phyloP scores from a whole-genome alignment of 2,329 filamentous ascomycete species.

The Davidsoniella neocaledoniae region DNA sequence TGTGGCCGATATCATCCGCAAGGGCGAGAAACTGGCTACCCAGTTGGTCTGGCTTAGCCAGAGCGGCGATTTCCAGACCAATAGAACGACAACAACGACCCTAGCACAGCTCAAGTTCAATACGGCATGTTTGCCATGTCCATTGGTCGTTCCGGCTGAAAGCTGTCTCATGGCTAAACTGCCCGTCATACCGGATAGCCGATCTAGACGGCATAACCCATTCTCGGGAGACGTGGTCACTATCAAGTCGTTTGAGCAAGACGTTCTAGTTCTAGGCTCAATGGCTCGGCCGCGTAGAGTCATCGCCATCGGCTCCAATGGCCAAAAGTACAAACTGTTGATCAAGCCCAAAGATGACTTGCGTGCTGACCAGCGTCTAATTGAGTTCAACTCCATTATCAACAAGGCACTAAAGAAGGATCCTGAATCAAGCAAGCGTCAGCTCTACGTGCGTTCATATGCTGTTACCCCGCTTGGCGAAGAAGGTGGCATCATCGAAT shows the following conservation, averaged over 20 bases:
- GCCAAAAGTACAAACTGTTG: constrained; percentile 71
- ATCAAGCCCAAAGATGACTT: constrained; percentile 98
- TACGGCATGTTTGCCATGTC: constrained; percentile 65
- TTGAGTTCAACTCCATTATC: constrained; percentile 99
- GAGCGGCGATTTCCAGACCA: constrained; percentile 54
- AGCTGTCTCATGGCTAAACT: constrained; percentile 67
- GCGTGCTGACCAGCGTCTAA: constrained; percentile 89
- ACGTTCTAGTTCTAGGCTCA: constrained; percentile 79
- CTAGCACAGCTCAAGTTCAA: constrained; percentile 67
- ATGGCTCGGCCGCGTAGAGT: constrained; percentile 85
- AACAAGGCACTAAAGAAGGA: constrained; percentile 87
- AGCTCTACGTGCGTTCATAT: constrained; percentile 92
- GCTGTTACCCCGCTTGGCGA: constrained; percentile 93
- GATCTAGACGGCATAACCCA: constrained; percentile 60
- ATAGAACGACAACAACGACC: constrained; percentile 50
- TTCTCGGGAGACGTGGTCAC: constrained; percentile 78
- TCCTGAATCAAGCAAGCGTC: constrained; percentile 73
- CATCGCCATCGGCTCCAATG: constrained; percentile 75
- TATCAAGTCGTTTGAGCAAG: constrained; percentile 64
- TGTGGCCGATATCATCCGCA: constrained; percentile 48
- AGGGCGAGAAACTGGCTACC: constrained; percentile 68
- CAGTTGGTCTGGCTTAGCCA: constrained; percentile 70
- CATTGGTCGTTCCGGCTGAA: constrained; percentile 79
- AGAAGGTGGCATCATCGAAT: constrained; percentile 95
- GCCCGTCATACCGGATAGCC: constrained; percentile 51